These are phyloP conservation scores for Cutaneotrichosporon cutaneum DNA, from an alignment of 1,284 basidiomycete genomes.

Conservation along the genomic window DNA sequence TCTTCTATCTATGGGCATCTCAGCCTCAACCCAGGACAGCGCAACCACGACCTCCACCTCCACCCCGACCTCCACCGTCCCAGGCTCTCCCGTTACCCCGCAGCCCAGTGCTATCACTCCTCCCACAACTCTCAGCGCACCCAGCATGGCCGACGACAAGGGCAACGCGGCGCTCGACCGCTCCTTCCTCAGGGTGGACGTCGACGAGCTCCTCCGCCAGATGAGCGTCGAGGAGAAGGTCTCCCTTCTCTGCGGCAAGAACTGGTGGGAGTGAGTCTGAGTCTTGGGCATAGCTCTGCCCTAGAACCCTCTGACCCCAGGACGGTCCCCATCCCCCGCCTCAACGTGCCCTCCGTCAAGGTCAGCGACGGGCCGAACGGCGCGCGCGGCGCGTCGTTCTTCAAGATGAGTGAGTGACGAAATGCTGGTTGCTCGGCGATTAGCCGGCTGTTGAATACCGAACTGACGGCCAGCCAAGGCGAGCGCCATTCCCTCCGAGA, in stretches of 20 bases:
- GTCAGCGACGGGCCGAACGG: slow-evolving; percentile 39
- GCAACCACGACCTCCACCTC: too few relatives aligned
- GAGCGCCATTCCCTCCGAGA: slow-evolving; percentile 70
- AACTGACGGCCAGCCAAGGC: slow-evolving; percentile 46
- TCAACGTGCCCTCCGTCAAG: slow-evolving; percentile 42
- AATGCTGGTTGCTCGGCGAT: not conserved
- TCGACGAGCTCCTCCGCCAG: slow-evolving; percentile 18
- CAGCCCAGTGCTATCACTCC: not conserved
- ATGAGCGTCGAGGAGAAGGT: slow-evolving; percentile 38
- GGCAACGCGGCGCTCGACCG: slow-evolving; percentile 19
- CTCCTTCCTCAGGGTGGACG: slow-evolving; percentile 19
- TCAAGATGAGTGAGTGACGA: slow-evolving; percentile 37
- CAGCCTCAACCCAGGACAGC: too few relatives aligned
- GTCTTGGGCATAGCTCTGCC: too few relatives aligned
- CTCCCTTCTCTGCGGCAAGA: slow-evolving; percentile 33
- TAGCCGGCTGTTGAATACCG: slow-evolving; percentile 6
- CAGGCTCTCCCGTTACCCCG: too few relatives aligned
- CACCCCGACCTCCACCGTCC: too few relatives aligned
- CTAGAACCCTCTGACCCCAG: not conserved
- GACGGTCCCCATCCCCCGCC: slow-evolving; percentile 28
- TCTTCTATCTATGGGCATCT: too few relatives aligned
- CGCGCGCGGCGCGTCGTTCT: slow-evolving; percentile 32
- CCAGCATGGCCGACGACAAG: not conserved
- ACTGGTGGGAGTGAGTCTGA: slow-evolving; percentile 48
- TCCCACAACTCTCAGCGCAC: not conserved